Conservation (phyloP, 371 early-diverging fungal species). For the Zychaea mexicana region DNA sequence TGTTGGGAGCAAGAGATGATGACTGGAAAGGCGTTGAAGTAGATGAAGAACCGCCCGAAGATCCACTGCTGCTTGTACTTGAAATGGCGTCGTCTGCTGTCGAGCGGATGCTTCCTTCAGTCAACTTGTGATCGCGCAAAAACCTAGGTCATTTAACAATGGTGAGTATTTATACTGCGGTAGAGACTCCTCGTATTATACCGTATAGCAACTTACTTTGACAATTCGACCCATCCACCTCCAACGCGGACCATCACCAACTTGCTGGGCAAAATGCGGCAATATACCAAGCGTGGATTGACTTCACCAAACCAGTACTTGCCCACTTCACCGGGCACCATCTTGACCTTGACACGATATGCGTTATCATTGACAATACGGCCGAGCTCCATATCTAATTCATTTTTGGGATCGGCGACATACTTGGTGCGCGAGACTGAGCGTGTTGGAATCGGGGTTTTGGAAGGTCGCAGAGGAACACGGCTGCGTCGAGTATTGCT, state of each 20-base stretch:
- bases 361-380: constrained; percentile 63
- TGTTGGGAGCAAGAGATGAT: constrained; percentile 23
- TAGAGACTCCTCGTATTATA: neutral
- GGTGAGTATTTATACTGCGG: neutral
- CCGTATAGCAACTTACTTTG: constrained; percentile 17
- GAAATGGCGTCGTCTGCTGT: neutral
- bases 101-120: constrained; percentile 9
- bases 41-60: constrained; percentile 14
- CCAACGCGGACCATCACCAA: constrained; percentile 85
- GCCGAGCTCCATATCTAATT: constrained; percentile 51
- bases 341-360: constrained; percentile 40
- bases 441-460: neutral
- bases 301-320: constrained; percentile 80
- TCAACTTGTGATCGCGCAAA: constrained; percentile 19
- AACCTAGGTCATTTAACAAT: constrained; percentile 5
- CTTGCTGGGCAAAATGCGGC: constrained; percentile 65
- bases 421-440: constrained; percentile 16
- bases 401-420: constrained; percentile 49
- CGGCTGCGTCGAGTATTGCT: neutral
- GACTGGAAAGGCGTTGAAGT: constrained; percentile 10
- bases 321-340: constrained; percentile 57
- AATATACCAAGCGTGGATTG: constrained; percentile 57
- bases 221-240: constrained; percentile 77
- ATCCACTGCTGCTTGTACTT: constrained; percentile 16
- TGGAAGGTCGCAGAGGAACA: neutral